phyloP scores from a whole-genome alignment of 106 monocot species.

The Amphibolis antarctica region DNA sequence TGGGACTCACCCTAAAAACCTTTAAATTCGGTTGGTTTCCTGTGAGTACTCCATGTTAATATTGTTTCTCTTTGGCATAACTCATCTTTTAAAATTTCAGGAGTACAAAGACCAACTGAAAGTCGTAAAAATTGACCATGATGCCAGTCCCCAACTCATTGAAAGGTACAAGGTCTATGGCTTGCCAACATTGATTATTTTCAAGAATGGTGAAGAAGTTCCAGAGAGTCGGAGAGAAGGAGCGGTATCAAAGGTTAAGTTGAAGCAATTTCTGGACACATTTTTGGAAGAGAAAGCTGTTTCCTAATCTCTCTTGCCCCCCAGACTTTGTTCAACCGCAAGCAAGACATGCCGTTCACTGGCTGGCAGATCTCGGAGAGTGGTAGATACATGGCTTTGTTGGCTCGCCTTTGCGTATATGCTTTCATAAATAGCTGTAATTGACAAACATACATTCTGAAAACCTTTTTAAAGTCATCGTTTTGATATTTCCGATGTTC shows the following conservation, averaged over 20 bases:
- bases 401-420: neutral
- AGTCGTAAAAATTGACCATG: slow-evolving; percentile 89
- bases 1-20: too few relatives aligned
- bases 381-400: neutral
- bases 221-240: slow-evolving; percentile 79
- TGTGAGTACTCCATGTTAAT: too few relatives aligned
- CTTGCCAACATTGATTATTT: slow-evolving; percentile 70
- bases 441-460: too few relatives aligned
- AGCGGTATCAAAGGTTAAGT: slow-evolving; percentile 64
- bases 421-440: too few relatives aligned
- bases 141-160: slow-evolving; percentile 87
- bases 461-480: too few relatives aligned
- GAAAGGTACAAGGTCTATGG: slow-evolving; percentile 83
- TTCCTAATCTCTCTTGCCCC: slow-evolving; percentile 15
- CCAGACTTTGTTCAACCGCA: neutral
- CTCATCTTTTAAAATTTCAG: slow-evolving; percentile 18
- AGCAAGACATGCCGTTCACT: too few relatives aligned
- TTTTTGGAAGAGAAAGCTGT: slow-evolving; percentile 46
- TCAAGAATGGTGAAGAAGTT: slow-evolving; percentile 73
- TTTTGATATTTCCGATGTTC: too few relatives aligned
- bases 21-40: too few relatives aligned
- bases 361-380: neutral
- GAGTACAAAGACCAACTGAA: slow-evolving; percentile 71
- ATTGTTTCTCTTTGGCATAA: neutral
- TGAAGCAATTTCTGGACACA: slow-evolving; percentile 69